phyloP scores from a whole-genome alignment of 768 basidiomycete species.

The Exidia glandulosa region DNA sequence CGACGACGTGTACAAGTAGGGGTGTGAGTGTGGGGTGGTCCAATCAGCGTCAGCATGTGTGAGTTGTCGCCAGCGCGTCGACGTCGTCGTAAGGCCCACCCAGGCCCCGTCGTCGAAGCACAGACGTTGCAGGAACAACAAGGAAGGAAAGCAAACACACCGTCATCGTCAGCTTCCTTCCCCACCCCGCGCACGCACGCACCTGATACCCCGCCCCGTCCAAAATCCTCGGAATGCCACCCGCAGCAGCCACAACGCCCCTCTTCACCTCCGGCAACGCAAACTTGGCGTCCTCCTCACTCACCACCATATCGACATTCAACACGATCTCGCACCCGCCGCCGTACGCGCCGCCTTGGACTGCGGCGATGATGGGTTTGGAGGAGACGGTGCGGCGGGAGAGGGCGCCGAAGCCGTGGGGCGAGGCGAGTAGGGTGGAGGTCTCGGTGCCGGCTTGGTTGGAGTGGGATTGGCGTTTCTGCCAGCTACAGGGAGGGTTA shows the following conservation, averaged over 20 bases:
- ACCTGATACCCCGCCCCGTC: slow-evolving; percentile 69
- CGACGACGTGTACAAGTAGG: too few species aligned
- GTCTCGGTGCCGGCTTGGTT: not conserved
- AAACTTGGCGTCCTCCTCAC: slow-evolving; percentile 55
- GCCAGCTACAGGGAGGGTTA: slow-evolving; percentile 1
- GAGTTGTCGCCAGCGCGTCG: too few species aligned
- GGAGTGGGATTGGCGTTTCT: not conserved
- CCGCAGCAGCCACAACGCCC: slow-evolving; percentile 62
- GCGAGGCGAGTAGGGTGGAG: slow-evolving; percentile 19
- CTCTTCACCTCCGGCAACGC: slow-evolving; percentile 70
- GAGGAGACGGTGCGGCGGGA: slow-evolving; percentile 49
- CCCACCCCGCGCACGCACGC: too few species aligned
- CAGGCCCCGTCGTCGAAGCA: not conserved
- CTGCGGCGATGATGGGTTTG: slow-evolving; percentile 75
- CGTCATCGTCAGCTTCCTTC: too few species aligned
- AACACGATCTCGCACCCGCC: slow-evolving; percentile 58
- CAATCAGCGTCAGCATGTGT: not conserved
- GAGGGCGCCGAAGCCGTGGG: slow-evolving; percentile 61
- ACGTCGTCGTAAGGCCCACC: too few species aligned
- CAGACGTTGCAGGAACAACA: not conserved
- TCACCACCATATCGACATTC: slow-evolving; percentile 70
- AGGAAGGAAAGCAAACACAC: too few species aligned
- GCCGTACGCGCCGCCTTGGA: slow-evolving; percentile 49
- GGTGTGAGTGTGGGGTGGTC: too few species aligned
- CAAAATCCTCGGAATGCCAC: slow-evolving; percentile 61